Base-by-base conservation (phyloP, 257 asterid genomes). In the Solanum chaucha region DNA sequence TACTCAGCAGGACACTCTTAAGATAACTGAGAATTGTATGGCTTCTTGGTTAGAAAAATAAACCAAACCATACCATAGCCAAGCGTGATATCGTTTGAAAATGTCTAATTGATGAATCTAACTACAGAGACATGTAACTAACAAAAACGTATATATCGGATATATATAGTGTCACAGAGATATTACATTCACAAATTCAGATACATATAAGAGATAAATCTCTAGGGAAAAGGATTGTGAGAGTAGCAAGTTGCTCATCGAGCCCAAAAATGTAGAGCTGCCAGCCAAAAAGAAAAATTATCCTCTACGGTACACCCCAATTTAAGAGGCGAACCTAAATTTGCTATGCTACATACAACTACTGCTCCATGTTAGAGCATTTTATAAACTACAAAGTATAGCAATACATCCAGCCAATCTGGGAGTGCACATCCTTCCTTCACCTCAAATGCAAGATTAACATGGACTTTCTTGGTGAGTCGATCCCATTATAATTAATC, bases 311-410 rank as follows among this genome's bases (percentile, higher is more conserved):
- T 48, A 46, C 85, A 48, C 41, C 30, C 68, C 85, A 48, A 20
- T 81, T 28, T 28, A 81, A 46, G 44, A 48, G 65, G 85, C 28
- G 28, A 80, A 80, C 65, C 85, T 48, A 80, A 48, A 48, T 51
- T 55, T 46, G 38, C 84, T 44, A 44, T 28, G 85, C 44, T 81
- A 48, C 68, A 81, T 28, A 48, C 65, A 48, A 48, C 68, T 81
- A 81, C 35, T 48, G 85, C 85, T 48, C 85, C 85, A 81, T 28
- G 68, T 81, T 71, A 20, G 85, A 46, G 85, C 85, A 81, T 81
- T 81, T 81, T 48, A 81, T 81, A 81, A 48, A 51, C 85, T 28
- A 80, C 41, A 28, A 30, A 8, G 38, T 80, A 80, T 28, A 80
- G 85, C 67, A 72, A 85, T 41, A 68, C 82, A 20, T 30, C 30